Conservation (phyloP, 2,329 filamentous ascomycete genomes). For the Cladophialophora chaetospira region DNA sequence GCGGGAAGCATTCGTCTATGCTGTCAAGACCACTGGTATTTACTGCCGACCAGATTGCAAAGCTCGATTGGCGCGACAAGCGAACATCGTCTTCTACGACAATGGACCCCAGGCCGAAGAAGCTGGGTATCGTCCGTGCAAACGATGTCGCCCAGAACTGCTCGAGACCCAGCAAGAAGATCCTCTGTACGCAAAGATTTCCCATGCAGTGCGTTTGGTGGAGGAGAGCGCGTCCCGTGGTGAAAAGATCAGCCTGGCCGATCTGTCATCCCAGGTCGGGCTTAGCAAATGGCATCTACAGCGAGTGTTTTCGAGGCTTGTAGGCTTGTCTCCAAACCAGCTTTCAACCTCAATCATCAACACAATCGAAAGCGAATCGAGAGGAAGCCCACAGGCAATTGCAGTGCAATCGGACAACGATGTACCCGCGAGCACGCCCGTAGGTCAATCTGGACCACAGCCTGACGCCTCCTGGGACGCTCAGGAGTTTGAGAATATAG, state of each 20-base stretch:
- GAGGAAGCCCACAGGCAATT: not conserved
- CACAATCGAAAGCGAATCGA: not conserved
- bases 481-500: not conserved
- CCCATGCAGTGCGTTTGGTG: not conserved
- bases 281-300: slow-evolving; percentile 57
- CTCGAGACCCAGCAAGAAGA: slow-evolving; percentile 5
- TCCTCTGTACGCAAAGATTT: slow-evolving; percentile 11
- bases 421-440: not conserved
- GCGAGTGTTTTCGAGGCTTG: slow-evolving; percentile 56
- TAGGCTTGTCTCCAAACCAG: slow-evolving; percentile 53
- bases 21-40: slow-evolving; percentile 56
- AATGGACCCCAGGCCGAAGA: slow-evolving; percentile 50
- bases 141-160: slow-evolving; percentile 55
- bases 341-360: slow-evolving; percentile 13
- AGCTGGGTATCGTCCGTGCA: slow-evolving; percentile 57
- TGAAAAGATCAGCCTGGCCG: slow-evolving; percentile 40
- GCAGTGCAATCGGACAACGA: not conserved
- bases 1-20: slow-evolving; percentile 55
- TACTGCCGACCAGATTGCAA: slow-evolving; percentile 60
- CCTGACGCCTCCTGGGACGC: not conserved
- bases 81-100: slow-evolving; percentile 58
- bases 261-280: slow-evolving; percentile 50
- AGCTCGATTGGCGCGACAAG: slow-evolving; percentile 58
- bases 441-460: not conserved
- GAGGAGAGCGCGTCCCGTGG: not conserved